These are phyloP conservation scores for Phytophthora pisi DNA, from an alignment of 352 stramenopile species.

Conservation along the genomic window DNA sequence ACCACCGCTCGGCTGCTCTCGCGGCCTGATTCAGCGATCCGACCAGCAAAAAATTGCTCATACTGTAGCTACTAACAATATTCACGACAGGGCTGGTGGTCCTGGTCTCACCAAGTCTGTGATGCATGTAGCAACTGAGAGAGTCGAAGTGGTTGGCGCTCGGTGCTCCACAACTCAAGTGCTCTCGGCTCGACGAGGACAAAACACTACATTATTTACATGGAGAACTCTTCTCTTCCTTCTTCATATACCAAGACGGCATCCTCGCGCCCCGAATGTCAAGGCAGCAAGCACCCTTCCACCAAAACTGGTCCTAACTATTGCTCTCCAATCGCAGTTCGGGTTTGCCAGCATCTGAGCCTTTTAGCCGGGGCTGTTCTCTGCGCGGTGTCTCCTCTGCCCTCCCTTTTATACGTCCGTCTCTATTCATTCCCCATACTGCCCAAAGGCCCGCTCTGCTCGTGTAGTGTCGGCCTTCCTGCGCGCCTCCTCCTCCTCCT, in stretches of 20 bases:
- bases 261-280: too few species aligned
- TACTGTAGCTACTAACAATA: too few species aligned
- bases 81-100: too few species aligned
- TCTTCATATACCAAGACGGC: too few species aligned
- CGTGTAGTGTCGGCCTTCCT: not conserved
- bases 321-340: not conserved
- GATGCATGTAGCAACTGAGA: not conserved
- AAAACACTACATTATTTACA: too few species aligned
- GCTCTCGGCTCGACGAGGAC: too few species aligned
- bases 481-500: not conserved
- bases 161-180: not conserved
- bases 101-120: too few species aligned
- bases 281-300: too few species aligned
- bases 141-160: not conserved
- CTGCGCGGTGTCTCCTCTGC: constrained; percentile 2
- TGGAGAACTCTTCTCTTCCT: too few species aligned
- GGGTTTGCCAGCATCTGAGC: constrained; percentile 8
- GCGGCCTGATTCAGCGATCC: too few species aligned
- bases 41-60: not conserved
- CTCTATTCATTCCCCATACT: constrained; percentile 16
- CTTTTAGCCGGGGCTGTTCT: constrained; percentile 1
- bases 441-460: too few species aligned
- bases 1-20: not conserved
- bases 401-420: constrained; percentile 20
- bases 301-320: not conserved